A percentile compares a stretch with the other conserved stretches of the same genome.
Conservation (phyloP, 177 flowering plant species). For the Tripterygium wilfordii region DNA sequence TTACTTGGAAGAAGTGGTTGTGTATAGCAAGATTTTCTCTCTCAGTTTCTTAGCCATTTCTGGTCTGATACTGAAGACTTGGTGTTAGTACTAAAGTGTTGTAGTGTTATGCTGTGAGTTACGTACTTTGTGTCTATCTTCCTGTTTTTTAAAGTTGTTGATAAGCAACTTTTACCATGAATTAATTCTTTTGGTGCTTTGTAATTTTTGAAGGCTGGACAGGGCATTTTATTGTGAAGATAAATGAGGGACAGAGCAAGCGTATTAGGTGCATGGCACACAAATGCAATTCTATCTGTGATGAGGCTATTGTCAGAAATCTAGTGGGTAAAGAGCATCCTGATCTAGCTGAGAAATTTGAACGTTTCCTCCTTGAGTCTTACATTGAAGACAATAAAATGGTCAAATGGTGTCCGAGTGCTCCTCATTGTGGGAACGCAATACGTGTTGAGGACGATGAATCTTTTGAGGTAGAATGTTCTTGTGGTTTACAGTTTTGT, state of each 20-base stretch:
- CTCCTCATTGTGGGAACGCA: conserved; percentile 97
- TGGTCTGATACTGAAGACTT: background rate
- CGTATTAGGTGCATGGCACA: conserved; percentile 96
- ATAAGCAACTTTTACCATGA: background rate
- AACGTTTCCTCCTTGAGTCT: conserved; percentile 93
- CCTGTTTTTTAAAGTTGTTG: background rate
- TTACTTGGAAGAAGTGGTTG: no score
- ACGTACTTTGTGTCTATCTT: no score
- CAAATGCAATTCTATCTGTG: conserved; percentile 88
- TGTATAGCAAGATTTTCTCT: background rate
- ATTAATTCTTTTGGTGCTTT: no score
- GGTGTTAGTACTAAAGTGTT: no score
- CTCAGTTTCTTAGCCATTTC: background rate
- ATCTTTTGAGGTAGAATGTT: conserved; percentile 87
- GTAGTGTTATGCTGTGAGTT: no score
- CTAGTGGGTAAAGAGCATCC: conserved; percentile 64
- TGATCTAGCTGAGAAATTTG: conserved; percentile 80
- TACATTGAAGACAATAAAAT: conserved; percentile 91
- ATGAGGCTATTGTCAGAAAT: conserved; percentile 67
- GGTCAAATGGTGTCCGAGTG: conserved; percentile 99
- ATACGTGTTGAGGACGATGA: conserved; percentile 81
- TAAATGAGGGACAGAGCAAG: conserved; percentile 94
- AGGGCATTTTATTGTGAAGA: conserved; percentile 84
- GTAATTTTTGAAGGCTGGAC: conserved; percentile 69
- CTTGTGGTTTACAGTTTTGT: conserved; percentile 89